Conservation (phyloP, 495 filamentous ascomycete species). For the Opeltia flavorubescens region DNA sequence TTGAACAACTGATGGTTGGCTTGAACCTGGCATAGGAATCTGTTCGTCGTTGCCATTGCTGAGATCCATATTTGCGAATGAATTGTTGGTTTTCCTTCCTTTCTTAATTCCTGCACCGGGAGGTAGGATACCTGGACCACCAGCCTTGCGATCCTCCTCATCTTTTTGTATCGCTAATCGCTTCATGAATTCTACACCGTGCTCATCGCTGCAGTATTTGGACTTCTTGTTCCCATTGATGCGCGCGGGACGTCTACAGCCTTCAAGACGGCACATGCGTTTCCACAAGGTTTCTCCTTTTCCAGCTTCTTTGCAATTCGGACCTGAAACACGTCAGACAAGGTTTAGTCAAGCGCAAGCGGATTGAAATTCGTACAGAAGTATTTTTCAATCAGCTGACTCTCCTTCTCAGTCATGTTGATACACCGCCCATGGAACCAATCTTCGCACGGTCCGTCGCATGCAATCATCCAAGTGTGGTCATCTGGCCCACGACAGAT, state of each 20-base stretch:
- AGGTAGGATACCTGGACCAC: conserved; percentile 3
- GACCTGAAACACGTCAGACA: conserved; percentile 24
- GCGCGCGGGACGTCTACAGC: conserved; percentile 48
- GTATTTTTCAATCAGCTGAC: conserved; percentile 53
- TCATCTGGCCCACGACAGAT: conserved; percentile 59
- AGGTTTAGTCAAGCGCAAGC: conserved; percentile 4
- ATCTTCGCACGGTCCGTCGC: conserved; percentile 58
- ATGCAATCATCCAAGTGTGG: conserved; percentile 64
- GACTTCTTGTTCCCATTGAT: conserved; percentile 31
- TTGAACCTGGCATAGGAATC: not conserved
- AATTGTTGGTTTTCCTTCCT: conserved; percentile 3
- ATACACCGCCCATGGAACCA: conserved; percentile 65
- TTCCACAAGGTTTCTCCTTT: conserved; percentile 51
- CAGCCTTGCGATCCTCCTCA: conserved; percentile 1
- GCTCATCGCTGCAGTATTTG: conserved; percentile 60
- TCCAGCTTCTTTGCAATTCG: conserved; percentile 40
- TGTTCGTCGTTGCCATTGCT: conserved; percentile 4
- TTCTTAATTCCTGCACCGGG: conserved; percentile 8
- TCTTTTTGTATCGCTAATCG: conserved; percentile 19
- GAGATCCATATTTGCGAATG: not conserved
- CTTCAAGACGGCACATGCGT: conserved; percentile 47
- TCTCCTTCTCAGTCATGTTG: conserved; percentile 44
- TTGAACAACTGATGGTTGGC: conserved; percentile 8
- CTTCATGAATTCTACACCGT: conserved; percentile 44
- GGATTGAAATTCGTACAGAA: conserved; percentile 36